Base-by-base conservation (phyloP, 202 grass and related monocot species). In the Dendrocalamus latiflorus region DNA sequence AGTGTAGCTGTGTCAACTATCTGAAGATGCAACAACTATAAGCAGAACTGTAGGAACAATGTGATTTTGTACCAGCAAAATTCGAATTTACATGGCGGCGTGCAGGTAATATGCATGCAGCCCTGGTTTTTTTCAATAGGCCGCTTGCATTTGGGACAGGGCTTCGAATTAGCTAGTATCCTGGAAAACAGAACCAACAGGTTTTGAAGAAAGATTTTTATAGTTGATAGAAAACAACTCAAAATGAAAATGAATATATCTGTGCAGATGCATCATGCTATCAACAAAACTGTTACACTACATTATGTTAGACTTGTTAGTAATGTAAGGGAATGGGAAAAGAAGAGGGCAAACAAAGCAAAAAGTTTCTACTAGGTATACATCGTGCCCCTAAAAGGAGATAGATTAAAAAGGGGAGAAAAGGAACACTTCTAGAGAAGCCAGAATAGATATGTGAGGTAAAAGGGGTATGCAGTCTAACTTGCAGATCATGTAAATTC, bases 81-180 rank as follows among this genome's bases (percentile, higher is more conserved):
- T 85, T 94, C 95, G 82, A 97, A 97, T 94, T 94, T 97, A 88
- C 95, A 97, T 57, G 95, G 95, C 72, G 95, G 92, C 26, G 94
- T 97, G 75, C 95, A 97, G 47, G 95, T 97, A 68, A 97, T 97
- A 78, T 97, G 95, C 95, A 97, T 97, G 83, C 95, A 97, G 43
- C 95, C 95, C 85, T 97, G 92, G 36, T 97, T 97, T 85, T 97
- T 97, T 68, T 97, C 95, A 88, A 97, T 97, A 83, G 95, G 95
- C 4, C 94, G 90, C 87, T 97, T 97, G 86, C 95, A 97, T 83
- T 97, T 97, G 6, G 95, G 95, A 74, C 95, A 97, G 63, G 95
- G 95, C 72, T 97, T 97, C 28, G 95, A 97, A 86, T 97, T 97
- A 81, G 95, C 95, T 77, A 97, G 66, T 91, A 97, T 97, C 94